Base-by-base conservation (phyloP, 2,329 filamentous ascomycete species). In the Raffaelea deltoideospora region DNA sequence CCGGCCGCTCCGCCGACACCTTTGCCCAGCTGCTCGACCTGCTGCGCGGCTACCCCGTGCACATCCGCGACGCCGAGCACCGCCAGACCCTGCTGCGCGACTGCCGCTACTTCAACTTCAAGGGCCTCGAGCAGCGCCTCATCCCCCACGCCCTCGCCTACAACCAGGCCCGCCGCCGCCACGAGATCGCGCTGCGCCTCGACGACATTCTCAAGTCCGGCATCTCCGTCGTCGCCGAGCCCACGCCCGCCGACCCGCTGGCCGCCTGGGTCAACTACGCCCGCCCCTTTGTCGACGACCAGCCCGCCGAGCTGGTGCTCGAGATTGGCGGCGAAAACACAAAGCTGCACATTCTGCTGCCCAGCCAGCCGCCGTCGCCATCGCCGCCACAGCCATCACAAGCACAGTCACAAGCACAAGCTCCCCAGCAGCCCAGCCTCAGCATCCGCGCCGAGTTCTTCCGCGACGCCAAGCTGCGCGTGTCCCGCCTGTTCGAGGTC, bases 191-290 rank as follows among this genome's bases (percentile, higher is more conserved):
- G 5, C 64, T 96, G 23, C 70, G 83, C 1, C 58, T 96, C 3
- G 79, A 90, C 49, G 87, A 95, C 49, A 72, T 96, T n/a, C 74
- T 88, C 24, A 87, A 88, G 48, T 86, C 81, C 3, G 88, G 88
- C 13, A 65, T 95, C 33, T 73, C 74, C 14, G 69, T 90, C 44
- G 60, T 60, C 1, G 54, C 58, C 9, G 76, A 80, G 35, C 41
- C 31, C 18, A 38, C 45, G 17, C 48, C 43, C 6, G 45, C 41
- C 21, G 43, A 39, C 15, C 48, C 54, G 23, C 37, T 57, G 22
- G 49, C 53, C 14, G 58, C 57, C 29, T 81, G 72, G 64, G 74
- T 93, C 21, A 73, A 74, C 44, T 96, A 96, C 49, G 74, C 82
- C 13, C 75, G 88, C 6, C 88, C 88, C 0, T 92, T 79, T 49